phyloP scores from a whole-genome alignment of 73 alveolate genomes.

The Paramecium primaurelia region DNA sequence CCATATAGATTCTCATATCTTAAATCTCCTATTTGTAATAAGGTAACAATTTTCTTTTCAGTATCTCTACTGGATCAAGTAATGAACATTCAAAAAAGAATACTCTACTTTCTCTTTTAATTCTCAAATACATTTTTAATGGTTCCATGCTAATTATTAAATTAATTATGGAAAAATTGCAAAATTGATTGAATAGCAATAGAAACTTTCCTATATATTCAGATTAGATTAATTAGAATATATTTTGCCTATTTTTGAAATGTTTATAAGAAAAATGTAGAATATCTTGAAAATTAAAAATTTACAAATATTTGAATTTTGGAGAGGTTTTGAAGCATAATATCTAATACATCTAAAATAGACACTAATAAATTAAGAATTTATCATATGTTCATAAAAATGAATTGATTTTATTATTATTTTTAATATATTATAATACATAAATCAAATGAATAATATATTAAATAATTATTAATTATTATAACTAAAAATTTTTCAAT shows the following conservation, averaged over 20 bases:
- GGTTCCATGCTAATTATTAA: conserved; percentile 8
- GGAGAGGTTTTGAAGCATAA: no score
- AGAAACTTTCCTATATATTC: no score
- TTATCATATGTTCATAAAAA: neutral
- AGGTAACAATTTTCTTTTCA: conserved; percentile 38
- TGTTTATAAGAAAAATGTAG: no score
- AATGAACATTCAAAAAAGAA: conserved; percentile 44
- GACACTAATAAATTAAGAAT: no score
- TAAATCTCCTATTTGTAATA: conserved; percentile 43
- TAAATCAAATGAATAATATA: neutral
- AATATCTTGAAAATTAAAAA: no score
- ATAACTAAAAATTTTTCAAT: neutral
- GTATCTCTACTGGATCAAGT: conserved; percentile 28
- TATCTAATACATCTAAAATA: no score
- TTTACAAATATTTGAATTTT: no score
- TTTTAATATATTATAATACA: neutral
- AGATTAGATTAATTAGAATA: no score
- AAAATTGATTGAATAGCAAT: neutral
- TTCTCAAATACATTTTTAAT: conserved; percentile 50
- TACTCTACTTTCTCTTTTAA: conserved; percentile 56
- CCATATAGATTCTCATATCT: conserved; percentile 60
- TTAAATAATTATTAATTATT: neutral
- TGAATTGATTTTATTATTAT: neutral
- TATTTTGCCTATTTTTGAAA: no score
- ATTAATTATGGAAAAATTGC: neutral